A percentile compares a stretch with the other conserved stretches of the same genome.
These are phyloP conservation scores for Ceratonia siliqua DNA, from an alignment of 306 rosid species.

Conservation along the genomic window DNA sequence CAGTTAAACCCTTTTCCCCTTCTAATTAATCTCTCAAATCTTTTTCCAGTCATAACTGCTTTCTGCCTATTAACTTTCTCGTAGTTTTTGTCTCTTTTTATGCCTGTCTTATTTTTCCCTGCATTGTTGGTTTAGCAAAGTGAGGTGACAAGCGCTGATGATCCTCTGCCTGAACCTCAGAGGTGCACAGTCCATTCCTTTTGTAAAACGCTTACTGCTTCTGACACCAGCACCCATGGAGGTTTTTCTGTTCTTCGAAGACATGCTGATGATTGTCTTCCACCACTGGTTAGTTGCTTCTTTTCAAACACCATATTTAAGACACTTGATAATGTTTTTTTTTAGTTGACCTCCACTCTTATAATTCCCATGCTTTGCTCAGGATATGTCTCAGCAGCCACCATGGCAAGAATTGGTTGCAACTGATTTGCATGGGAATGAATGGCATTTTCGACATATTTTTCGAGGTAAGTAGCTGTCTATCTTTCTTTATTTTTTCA, in stretches of 20 bases:
- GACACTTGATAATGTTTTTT: not conserved
- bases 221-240: conserved; percentile 97
- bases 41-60: conserved; percentile 23
- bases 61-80: conserved; percentile 18
- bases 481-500: not conserved
- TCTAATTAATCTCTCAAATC: conserved; percentile 22
- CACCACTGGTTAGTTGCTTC: conserved; percentile 67
- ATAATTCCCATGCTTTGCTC: conserved; percentile 34
- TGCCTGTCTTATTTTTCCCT: conserved; percentile 16
- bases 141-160: conserved; percentile 81
- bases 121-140: conserved; percentile 61
- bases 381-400: conserved; percentile 99
- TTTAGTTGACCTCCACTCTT: conserved; percentile 19
- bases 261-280: conserved; percentile 96
- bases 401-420: conserved; percentile 99
- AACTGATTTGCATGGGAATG: conserved; percentile 85
- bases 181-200: conserved; percentile 86
- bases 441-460: conserved; percentile 98
- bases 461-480: conserved; percentile 64
- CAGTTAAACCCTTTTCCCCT: not conserved
- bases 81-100: not conserved
- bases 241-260: conserved; percentile 96
- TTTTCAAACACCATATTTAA: not conserved
- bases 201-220: conserved; percentile 97
- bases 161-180: conserved; percentile 68